These are phyloP conservation scores for Cystobasidium tubakii DNA, from an alignment of 768 basidiomycete genomes.

Conservation along the genomic window DNA sequence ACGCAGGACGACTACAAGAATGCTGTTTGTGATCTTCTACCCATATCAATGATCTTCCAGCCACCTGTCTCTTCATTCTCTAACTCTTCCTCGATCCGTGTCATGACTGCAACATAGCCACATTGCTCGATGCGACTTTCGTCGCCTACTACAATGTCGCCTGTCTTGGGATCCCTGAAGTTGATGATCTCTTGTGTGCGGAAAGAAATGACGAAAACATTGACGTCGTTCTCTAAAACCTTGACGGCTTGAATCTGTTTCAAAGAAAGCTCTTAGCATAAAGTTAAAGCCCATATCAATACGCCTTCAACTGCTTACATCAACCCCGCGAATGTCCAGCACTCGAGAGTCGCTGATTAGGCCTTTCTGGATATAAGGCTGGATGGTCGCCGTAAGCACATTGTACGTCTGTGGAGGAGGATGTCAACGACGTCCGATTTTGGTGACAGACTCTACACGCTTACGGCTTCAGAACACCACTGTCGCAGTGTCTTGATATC, in stretches of 20 bases:
- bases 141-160: slow-evolving; percentile 78
- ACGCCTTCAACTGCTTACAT: slow-evolving; percentile 59
- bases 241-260: slow-evolving; percentile 59
- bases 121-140: slow-evolving; percentile 90
- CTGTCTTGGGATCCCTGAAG: slow-evolving; percentile 81
- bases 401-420: slow-evolving; percentile 71
- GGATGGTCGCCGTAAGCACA: slow-evolving; percentile 97
- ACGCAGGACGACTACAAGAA: slow-evolving; percentile 20
- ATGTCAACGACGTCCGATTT: neutral
- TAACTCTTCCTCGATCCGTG: slow-evolving; percentile 77
- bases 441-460: slow-evolving; percentile 48
- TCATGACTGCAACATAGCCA: slow-evolving; percentile 83
- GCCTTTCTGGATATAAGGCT: slow-evolving; percentile 82
- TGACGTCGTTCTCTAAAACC: slow-evolving; percentile 79
- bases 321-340: slow-evolving; percentile 93
- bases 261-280: neutral
- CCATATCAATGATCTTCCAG: slow-evolving; percentile 94
- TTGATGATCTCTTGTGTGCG: slow-evolving; percentile 86
- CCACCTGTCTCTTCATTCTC: slow-evolving; percentile 90
- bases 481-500: slow-evolving; percentile 75
- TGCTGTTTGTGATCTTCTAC: slow-evolving; percentile 43
- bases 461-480: slow-evolving; percentile 93
- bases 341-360: slow-evolving; percentile 87
- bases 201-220: slow-evolving; percentile 86
- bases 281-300: neutral